Evolutionary conservation across 2,329 filamentous ascomycete genomes (phyloP).

Genomic region (Sarocladium brachiariae): DNA sequence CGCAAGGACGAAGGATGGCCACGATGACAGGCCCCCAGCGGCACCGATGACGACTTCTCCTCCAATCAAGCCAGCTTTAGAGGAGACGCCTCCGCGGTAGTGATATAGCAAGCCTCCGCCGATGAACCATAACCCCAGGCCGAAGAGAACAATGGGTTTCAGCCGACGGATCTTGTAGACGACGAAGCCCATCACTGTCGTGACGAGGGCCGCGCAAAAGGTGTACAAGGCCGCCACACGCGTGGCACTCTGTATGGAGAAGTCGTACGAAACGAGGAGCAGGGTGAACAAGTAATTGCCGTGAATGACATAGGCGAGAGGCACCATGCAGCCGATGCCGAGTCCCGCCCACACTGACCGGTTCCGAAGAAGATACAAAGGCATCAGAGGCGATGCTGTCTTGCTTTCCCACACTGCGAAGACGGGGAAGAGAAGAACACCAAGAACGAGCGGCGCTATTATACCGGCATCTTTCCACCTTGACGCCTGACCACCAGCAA

Average conservation of each 20-base stretch:
- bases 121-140: slow-evolving; percentile 44
- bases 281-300: slow-evolving; percentile 55
- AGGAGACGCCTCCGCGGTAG: slow-evolving; percentile 38
- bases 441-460: slow-evolving; percentile 43
- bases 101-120: slow-evolving; percentile 50
- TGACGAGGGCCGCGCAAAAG: slow-evolving; percentile 47
- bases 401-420: slow-evolving; percentile 49
- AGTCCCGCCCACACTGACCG: slow-evolving; percentile 56
- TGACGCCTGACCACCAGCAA: slow-evolving; percentile 41
- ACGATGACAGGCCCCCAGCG: slow-evolving; percentile 49
- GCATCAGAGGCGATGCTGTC: slow-evolving; percentile 44
- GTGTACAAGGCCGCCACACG: slow-evolving; percentile 50
- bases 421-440: slow-evolving; percentile 38
- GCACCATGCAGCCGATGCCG: slow-evolving; percentile 43
- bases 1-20: slow-evolving; percentile 33
- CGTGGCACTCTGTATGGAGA: slow-evolving; percentile 46
- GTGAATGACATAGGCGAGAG: slow-evolving; percentile 50
- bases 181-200: slow-evolving; percentile 42
- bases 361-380: slow-evolving; percentile 50
- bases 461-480: slow-evolving; percentile 46
- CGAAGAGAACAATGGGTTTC: slow-evolving; percentile 48
- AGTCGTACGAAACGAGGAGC: slow-evolving; percentile 50
- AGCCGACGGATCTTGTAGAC: slow-evolving; percentile 45
- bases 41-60: slow-evolving; percentile 51
- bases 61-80: slow-evolving; percentile 45